Evolutionary conservation across 441 rosid genomes (phyloP).

Genomic region (Gossypium gossypioides): DNA sequence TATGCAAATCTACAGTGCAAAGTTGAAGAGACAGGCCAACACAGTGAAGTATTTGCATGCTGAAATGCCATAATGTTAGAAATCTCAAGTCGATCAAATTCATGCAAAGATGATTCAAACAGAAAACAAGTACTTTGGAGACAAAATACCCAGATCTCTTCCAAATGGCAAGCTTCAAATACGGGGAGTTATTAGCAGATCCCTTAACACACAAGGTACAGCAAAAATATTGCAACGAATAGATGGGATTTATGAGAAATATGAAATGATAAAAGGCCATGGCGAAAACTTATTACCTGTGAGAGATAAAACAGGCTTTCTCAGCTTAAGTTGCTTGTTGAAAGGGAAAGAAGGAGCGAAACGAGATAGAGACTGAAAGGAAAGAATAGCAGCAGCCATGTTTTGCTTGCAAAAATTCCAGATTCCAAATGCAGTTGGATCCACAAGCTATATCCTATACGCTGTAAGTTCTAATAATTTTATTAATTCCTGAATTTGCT

Average conservation of each 20-base stretch:
- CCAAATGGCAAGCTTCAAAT: not conserved
- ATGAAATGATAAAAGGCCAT: not conserved
- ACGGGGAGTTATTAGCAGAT: not conserved
- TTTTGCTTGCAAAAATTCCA: not conserved
- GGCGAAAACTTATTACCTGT: slow-evolving; percentile 29
- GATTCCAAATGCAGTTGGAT: slow-evolving; percentile 16
- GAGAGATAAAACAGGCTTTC: slow-evolving; percentile 12
- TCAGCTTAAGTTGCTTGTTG: slow-evolving; percentile 25
- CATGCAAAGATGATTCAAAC: not conserved
- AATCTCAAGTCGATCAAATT: not conserved
- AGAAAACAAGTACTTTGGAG: no score
- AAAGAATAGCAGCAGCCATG: slow-evolving; percentile 32
- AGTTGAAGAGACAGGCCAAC: not conserved
- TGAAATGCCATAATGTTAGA: not conserved
- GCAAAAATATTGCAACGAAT: no score
- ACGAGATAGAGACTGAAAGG: slow-evolving; percentile 12
- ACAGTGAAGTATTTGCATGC: not conserved
- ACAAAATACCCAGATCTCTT: not conserved
- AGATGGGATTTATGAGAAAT: not conserved
- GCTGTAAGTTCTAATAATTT: not conserved
- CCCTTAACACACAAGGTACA: not conserved
- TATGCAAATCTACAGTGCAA: not conserved
- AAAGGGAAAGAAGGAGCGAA: slow-evolving; percentile 15
- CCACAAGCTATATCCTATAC: not conserved
- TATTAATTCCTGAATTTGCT: not conserved